A percentile compares a stretch with the other conserved stretches of the same genome.
These are phyloP conservation scores for Pyrenophora tritici-repentis DNA, from an alignment of 2,329 filamentous ascomycete genomes.

Conservation along the genomic window DNA sequence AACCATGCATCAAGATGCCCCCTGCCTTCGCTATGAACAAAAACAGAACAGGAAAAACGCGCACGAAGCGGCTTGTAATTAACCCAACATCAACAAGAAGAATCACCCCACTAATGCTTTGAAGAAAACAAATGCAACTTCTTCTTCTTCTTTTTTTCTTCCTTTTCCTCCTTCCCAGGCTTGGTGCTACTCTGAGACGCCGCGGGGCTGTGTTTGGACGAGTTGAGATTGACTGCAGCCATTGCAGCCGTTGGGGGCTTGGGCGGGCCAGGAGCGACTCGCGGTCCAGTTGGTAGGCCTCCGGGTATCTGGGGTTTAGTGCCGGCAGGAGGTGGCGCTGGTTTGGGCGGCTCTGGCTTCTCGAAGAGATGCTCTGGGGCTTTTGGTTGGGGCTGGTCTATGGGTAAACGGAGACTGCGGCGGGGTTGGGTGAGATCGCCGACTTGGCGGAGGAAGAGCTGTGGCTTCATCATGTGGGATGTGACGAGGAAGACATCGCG, in stretches of 20 bases:
- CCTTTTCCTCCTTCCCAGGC: constrained; percentile 30
- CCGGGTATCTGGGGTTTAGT: constrained; percentile 39
- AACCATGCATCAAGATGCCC: constrained; percentile 5
- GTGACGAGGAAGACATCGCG: constrained; percentile 88
- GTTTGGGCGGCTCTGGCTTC: constrained; percentile 62
- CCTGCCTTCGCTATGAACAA: constrained; percentile 12
- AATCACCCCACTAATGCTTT: constrained; percentile 25
- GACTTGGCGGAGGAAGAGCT: constrained; percentile 81
- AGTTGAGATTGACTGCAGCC: constrained; percentile 41
- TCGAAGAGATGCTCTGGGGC: constrained; percentile 88
- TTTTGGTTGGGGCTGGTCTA: constrained; percentile 77
- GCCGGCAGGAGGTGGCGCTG: constrained; percentile 57
- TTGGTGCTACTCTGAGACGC: constrained; percentile 25
- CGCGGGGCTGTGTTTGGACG: constrained; percentile 22
- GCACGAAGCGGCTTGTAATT: constrained; percentile 12
- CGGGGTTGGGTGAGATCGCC: constrained; percentile 77
- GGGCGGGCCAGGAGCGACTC: constrained; percentile 20
- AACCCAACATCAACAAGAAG: background rate
- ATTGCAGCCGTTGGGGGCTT: constrained; percentile 44
- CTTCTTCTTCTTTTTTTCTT: constrained; percentile 57
- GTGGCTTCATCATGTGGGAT: constrained; percentile 89
- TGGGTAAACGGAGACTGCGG: constrained; percentile 76
- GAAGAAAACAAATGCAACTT: constrained; percentile 61
- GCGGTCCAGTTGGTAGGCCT: constrained; percentile 39
- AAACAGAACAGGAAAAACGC: constrained; percentile 19